Percentiles rank a stretch among this genome's conserved stretches.
phyloP scores from a whole-genome alignment of 805 yeast genomes.

The Cyberlindnera maritima region DNA sequence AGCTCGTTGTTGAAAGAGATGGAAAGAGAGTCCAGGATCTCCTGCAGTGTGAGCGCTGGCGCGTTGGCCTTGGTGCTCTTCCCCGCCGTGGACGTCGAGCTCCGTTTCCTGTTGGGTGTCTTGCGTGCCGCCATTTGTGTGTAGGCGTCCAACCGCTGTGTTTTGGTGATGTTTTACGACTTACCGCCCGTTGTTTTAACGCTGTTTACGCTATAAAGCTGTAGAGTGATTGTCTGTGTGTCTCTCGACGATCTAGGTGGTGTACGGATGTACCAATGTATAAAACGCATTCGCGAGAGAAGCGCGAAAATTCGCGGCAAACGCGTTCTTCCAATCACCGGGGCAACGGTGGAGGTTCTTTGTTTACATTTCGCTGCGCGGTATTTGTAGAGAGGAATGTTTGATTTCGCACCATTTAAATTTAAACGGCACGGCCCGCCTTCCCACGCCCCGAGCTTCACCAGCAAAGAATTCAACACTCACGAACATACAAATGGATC shows the following conservation, averaged over 20 bases:
- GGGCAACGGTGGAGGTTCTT: background rate
- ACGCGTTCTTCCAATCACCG: too few species aligned
- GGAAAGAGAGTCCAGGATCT: constrained; percentile 49
- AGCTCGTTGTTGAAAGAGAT: constrained; percentile 55
- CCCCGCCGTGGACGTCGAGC: constrained; percentile 15
- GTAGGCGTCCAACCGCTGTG: too few species aligned
- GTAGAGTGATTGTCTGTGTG: too few species aligned
- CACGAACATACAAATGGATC: constrained; percentile 30
- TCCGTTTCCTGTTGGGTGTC: constrained; percentile 18
- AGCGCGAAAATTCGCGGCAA: too few species aligned
- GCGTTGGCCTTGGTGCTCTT: constrained; percentile 30
- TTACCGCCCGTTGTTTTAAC: background rate
- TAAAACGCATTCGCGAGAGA: background rate
- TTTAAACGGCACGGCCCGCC: too few species aligned
- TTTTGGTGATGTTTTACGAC: too few species aligned
- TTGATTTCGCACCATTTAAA: too few species aligned
- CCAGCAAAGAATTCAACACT: background rate
- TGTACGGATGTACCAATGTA: constrained; percentile 10
- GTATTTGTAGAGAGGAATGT: background rate
- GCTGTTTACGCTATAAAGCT: background rate
- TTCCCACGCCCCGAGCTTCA: too few species aligned
- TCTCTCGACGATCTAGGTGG: constrained; percentile 3
- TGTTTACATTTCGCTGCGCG: constrained; percentile 4
- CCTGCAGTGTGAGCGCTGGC: constrained; percentile 44
- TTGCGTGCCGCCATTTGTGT: constrained; percentile 7